Percentiles rank a stretch among this genome's conserved stretches.
These are phyloP conservation scores for Suhomyces wounanorum DNA, from an alignment of 1,139 yeast genomes.

Conservation along the genomic window DNA sequence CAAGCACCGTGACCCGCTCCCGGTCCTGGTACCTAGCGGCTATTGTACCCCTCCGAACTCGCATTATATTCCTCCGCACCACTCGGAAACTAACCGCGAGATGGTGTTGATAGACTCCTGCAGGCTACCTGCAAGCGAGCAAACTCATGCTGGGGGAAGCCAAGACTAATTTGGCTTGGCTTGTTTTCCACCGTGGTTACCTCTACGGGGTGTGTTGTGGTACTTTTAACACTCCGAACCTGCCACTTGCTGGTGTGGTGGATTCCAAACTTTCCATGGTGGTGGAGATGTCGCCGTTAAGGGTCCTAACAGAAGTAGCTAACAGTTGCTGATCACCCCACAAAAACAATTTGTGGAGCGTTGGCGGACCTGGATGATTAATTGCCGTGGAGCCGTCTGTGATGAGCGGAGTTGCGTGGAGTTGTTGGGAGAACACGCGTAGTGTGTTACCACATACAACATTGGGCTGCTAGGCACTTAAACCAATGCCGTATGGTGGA, in stretches of 20 bases:
- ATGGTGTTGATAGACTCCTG: neutral
- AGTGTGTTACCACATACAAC: neutral
- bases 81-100: conserved; percentile 5
- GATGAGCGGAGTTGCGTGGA: neutral
- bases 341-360: too few species aligned
- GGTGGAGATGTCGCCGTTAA: neutral
- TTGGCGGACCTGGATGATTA: too few species aligned
- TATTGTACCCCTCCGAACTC: conserved; percentile 14
- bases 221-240: neutral
- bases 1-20: neutral
- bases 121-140: neutral
- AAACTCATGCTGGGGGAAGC: neutral
- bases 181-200: neutral
- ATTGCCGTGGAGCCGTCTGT: neutral
- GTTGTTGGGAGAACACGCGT: neutral
- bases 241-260: neutral
- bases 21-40: conserved; percentile 2
- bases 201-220: neutral
- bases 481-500: conserved; percentile 13
- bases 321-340: too few species aligned
- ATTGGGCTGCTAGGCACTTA: neutral
- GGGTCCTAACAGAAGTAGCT: neutral
- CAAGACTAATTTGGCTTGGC: neutral
- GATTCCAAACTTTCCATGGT: neutral
- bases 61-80: conserved; percentile 6